phyloP scores from a whole-genome alignment of 805 yeast species.

The Cyberlindnera mrakii region DNA sequence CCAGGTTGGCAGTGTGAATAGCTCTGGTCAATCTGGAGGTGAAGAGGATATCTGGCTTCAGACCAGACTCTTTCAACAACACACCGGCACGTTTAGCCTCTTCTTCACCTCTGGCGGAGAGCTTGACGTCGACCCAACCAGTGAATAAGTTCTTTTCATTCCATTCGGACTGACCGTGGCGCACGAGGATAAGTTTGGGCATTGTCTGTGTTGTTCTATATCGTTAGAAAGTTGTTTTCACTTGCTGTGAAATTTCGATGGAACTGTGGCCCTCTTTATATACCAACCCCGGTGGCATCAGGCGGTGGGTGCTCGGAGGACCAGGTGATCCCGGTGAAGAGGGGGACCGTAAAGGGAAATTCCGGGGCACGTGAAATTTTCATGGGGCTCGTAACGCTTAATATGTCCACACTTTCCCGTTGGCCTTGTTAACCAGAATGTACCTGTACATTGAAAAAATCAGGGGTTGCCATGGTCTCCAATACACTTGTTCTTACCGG shows the following conservation, averaged over 20 bases:
- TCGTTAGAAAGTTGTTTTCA: neutral
- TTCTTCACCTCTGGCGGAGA: conserved; percentile 76
- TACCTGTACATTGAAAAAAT: neutral
- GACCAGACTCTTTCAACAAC: conserved; percentile 78
- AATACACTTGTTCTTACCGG: conserved; percentile 25
- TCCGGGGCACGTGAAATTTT: too few relatives aligned
- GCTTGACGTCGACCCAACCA: conserved; percentile 96
- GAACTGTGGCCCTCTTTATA: neutral
- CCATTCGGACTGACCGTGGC: conserved; percentile 99
- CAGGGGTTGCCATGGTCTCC: conserved; percentile 8
- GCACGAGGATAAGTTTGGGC: conserved; percentile 79
- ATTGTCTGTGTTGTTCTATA: conserved; percentile 18
- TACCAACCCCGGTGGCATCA: conserved; percentile 3
- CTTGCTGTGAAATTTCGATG: neutral
- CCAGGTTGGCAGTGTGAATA: conserved; percentile 95
- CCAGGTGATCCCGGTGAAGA: neutral
- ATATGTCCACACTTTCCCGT: too few relatives aligned
- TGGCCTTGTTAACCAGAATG: too few relatives aligned
- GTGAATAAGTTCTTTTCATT: conserved; percentile 96
- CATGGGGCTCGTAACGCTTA: too few relatives aligned
- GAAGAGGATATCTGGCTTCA: conserved; percentile 81
- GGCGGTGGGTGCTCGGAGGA: neutral
- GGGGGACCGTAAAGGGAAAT: too few relatives aligned
- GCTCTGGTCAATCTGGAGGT: conserved; percentile 92
- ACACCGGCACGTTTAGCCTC: conserved; percentile 95